phyloP scores from a whole-genome alignment of 2,329 filamentous ascomycete species.

The Cercospora sp. region DNA sequence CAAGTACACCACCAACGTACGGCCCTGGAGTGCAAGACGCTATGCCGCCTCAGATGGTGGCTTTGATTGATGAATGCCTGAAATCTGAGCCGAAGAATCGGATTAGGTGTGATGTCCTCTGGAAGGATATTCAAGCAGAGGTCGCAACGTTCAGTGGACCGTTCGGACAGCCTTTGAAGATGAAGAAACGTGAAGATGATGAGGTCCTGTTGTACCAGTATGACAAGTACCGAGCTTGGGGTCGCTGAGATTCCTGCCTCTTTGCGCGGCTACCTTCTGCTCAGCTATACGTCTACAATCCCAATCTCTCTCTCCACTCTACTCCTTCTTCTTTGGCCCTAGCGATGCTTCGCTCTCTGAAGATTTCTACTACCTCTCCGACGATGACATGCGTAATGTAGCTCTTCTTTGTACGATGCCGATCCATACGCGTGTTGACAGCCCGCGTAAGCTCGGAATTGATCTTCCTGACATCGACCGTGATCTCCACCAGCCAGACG shows the following conservation, averaged over 20 bases:
- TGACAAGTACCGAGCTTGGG: constrained; percentile 4
- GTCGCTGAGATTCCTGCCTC: neutral
- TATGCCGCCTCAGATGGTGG: neutral
- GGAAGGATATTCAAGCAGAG: neutral
- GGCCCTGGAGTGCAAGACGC: neutral
- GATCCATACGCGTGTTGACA: neutral
- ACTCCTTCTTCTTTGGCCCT: neutral
- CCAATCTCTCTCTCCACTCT: neutral
- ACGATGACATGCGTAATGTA: neutral
- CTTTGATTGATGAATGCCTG: neutral
- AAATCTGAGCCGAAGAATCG: neutral
- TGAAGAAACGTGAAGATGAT: neutral
- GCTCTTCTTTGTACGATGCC: neutral
- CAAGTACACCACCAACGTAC: neutral
- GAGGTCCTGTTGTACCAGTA: constrained; percentile 3
- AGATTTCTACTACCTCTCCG: neutral
- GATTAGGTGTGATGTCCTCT: neutral
- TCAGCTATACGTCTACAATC: neutral
- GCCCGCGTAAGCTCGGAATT: neutral
- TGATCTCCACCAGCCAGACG: neutral
- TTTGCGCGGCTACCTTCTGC: neutral
- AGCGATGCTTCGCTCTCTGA: neutral
- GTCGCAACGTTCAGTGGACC: neutral
- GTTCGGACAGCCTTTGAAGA: neutral
- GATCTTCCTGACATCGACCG: neutral